Percentiles rank a stretch among this genome's conserved stretches.
phyloP scores from a whole-genome alignment of 805 yeast genomes.

The Phaffomyces antillensis region DNA sequence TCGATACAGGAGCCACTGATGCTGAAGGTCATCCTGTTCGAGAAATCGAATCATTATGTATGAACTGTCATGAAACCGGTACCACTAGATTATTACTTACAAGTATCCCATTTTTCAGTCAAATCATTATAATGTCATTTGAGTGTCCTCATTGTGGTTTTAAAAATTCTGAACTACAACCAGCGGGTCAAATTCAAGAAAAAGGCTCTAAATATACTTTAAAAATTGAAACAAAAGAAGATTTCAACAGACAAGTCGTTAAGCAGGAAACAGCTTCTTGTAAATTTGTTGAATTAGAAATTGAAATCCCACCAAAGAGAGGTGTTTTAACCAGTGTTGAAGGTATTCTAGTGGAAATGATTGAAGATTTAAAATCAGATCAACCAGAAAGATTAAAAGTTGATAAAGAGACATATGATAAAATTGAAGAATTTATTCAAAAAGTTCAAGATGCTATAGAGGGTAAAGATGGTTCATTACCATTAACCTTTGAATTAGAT shows the following conservation, averaged over 20 bases:
- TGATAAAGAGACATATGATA: conserved; percentile 69
- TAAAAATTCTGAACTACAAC: conserved; percentile 87
- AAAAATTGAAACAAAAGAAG: conserved; percentile 59
- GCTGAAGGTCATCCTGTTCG: conserved; percentile 91
- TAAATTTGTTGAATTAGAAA: conserved; percentile 74
- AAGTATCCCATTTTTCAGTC: conserved; percentile 84
- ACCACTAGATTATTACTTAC: conserved; percentile 78
- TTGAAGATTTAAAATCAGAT: conserved; percentile 69
- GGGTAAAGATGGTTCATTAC: conserved; percentile 65
- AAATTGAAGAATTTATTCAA: conserved; percentile 62
- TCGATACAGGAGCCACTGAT: conserved; percentile 70
- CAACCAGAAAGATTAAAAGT: conserved; percentile 71
- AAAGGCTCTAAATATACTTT: conserved; percentile 74
- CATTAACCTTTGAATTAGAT: conserved; percentile 71
- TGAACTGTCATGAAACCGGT: conserved; percentile 90
- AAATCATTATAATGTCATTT: conserved; percentile 89
- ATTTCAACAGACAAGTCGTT: conserved; percentile 84
- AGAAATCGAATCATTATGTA: conserved; percentile 90
- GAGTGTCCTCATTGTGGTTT: conserved; percentile 93
- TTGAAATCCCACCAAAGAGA: conserved; percentile 91
- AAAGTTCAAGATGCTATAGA: conserved; percentile 53
- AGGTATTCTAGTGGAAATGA: conserved; percentile 79
- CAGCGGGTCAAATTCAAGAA: conserved; percentile 89
- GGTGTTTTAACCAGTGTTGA: conserved; percentile 93
- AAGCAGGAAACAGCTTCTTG: conserved; percentile 83